Conservation (phyloP, 345 rosid genomes). For the Citrus maxima region DNA sequence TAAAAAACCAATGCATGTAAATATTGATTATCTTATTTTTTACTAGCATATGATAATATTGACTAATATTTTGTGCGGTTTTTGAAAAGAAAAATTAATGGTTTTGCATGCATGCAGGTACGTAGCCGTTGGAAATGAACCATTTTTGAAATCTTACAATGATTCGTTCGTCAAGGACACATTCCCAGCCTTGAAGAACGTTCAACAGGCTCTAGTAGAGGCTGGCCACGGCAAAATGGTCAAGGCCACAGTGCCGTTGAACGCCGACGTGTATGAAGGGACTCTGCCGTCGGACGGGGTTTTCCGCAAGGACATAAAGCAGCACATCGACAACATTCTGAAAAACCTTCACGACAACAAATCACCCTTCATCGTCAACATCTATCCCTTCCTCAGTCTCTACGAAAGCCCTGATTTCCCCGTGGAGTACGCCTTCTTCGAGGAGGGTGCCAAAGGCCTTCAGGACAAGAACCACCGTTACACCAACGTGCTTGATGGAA, state of each 20-base stretch:
- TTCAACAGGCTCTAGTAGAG: conserved; percentile 62
- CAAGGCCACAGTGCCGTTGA: conserved; percentile 64
- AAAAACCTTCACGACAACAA: conserved; percentile 38
- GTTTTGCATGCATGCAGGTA: conserved; percentile 36
- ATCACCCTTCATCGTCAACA: conserved; percentile 74
- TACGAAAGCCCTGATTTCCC: conserved; percentile 60
- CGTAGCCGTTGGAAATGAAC: conserved; percentile 90
- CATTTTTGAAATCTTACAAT: conserved; percentile 67
- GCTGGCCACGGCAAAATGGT: conserved; percentile 52
- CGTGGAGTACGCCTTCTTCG: conserved; percentile 57
- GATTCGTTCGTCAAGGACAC: conserved; percentile 39
- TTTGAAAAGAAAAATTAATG: too few species aligned
- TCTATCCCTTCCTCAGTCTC: conserved; percentile 85
- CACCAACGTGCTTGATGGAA: conserved; percentile 74
- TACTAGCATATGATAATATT: too few species aligned
- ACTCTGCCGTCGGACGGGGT: conserved; percentile 58
- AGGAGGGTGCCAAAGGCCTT: conserved; percentile 20
- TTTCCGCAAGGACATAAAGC: conserved; percentile 49
- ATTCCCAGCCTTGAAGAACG: conserved; percentile 63
- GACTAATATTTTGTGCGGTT: too few species aligned
- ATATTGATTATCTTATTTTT: too few species aligned
- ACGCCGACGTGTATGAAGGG: conserved; percentile 79
- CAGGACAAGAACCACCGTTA: conserved; percentile 42
- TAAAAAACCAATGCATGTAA: too few species aligned
- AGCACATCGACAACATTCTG: conserved; percentile 40